A percentile compares a stretch with the other conserved stretches of the same genome.
Evolutionary conservation across 2,329 filamentous ascomycete species (phyloP).

Genomic region (Colletotrichum theobromicola): DNA sequence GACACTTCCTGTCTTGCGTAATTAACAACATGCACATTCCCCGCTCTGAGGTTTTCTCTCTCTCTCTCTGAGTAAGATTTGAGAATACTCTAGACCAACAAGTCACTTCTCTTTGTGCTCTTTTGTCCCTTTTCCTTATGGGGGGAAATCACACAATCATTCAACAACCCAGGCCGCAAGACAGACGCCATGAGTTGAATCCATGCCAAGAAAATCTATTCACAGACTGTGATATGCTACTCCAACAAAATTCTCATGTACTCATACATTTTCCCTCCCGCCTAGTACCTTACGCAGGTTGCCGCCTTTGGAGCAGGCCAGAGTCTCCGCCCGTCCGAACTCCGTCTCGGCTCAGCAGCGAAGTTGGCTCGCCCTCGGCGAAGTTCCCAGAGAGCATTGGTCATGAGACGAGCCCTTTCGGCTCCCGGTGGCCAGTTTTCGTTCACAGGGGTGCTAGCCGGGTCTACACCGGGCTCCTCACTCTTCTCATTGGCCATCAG

Average conservation of each 20-base stretch:
- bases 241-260: neutral
- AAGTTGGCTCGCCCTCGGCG: neutral
- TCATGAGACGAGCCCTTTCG: neutral
- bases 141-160: neutral
- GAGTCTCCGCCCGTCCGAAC: neutral
- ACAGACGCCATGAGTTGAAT: neutral
- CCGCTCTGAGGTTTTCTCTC: too few relatives aligned
- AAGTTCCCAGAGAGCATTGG: neutral
- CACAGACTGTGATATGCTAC: neutral
- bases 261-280: neutral
- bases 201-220: neutral
- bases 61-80: too few relatives aligned
- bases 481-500: neutral
- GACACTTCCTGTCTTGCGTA: too few relatives aligned
- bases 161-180: neutral
- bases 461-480: neutral
- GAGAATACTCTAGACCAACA: too few relatives aligned
- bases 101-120: neutral
- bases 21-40: neutral
- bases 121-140: neutral
- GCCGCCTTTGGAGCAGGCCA: neutral
- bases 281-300: neutral
- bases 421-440: neutral
- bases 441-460: neutral
- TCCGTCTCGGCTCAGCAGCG: neutral